Evolutionary conservation across 495 filamentous ascomycete species (phyloP), one percentile per base, ranked within the genome.

Genomic region (Penicillium silybi): DNA sequence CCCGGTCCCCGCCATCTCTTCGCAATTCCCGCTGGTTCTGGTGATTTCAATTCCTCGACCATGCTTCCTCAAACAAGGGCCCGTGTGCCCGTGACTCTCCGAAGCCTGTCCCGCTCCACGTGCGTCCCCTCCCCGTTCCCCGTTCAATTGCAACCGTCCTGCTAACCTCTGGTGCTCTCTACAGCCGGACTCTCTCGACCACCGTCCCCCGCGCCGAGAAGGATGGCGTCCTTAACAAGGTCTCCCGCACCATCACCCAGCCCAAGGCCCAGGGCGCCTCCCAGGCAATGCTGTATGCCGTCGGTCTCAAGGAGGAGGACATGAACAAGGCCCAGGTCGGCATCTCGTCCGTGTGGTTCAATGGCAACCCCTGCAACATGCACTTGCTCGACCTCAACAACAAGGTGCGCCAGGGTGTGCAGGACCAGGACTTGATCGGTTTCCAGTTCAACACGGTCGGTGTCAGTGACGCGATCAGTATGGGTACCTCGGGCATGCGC

Each of bases 291-390:
- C 79, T 98, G 40, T 97, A 97, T 77, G 93, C 88, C 57, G 96
- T 92, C 9, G 93, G 93, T 48, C 69, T 98, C 63, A 80, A 72
- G 13, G 85, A 90, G 55, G 78, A 79, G 40, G 93, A 96, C 68
- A 87, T 97, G 84, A 82, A 81, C 72, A 97, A 97, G 72, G 85
- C 93, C 27, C 93, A 98, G 72, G 87, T 98, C 39, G 93, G 93
- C 48, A 97, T 98, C 63, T 95, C 92, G 18, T 97, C 93, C 1
- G 84, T 88, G 39, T 86, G 77, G 77, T 95, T 89, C 71, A 82
- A 88, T 38, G 93, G 93, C 17, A 98, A 98, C 73, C 93, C 93
- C 6, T 98, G 93, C 78, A 98, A 98, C 75, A 98, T 96, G 93
- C 93, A 98, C 73, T 80, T 98, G 48, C 76, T 98, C 55, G 85